Evolutionary conservation across 495 filamentous ascomycete species (phyloP), one percentile per base, ranked within the genome.

Genomic region (Lasiosphaeriaceae sp.): DNA sequence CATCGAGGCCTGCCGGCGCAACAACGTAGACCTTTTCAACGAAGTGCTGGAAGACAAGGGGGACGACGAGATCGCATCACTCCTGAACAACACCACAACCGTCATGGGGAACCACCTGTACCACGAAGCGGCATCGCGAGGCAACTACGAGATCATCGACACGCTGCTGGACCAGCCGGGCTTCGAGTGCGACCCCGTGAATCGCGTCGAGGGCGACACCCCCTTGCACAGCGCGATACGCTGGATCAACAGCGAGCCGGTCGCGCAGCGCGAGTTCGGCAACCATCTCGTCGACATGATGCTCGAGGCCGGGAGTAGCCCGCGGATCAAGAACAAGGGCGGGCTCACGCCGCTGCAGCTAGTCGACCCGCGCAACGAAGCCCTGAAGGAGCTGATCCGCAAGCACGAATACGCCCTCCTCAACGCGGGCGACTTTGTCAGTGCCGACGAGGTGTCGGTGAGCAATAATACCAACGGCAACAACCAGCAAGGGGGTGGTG

Each of bases 131-230:
- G 93, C 94, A 6, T 73, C 78, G 43, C 83, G 85, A 60, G 94
- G 95, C 52, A 91, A 90, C 76, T 96, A 95, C 76, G 93, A 97
- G 61, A 82, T 90, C 20, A 89, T 97, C 75, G 94, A 98, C 74
- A 59, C 82, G 54, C 84, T 98, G 48, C 93, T 98, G 56, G 95
- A 98, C 78, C 91, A 96, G 69, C 86, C 92, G 55, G 90, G 83
- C 54, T 87, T 98, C 71, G 94, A 98, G 79, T 96, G 94, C 70
- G 94, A 98, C 78, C 90, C 90, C 6, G 60, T 89, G 53, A 90
- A 87, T 68, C 85, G 86, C 26, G 59, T 83, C 65, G 94, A 97
- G 59, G 82, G 84, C 55, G 92, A 97, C 72, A 97, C 92, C 1
- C 92, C 93, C 8, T 79, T 98, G 35, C 94, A 98, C 78, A 82